phyloP scores from a whole-genome alignment of 352 stramenopile genomes.

The Globisporangium canariense region DNA sequence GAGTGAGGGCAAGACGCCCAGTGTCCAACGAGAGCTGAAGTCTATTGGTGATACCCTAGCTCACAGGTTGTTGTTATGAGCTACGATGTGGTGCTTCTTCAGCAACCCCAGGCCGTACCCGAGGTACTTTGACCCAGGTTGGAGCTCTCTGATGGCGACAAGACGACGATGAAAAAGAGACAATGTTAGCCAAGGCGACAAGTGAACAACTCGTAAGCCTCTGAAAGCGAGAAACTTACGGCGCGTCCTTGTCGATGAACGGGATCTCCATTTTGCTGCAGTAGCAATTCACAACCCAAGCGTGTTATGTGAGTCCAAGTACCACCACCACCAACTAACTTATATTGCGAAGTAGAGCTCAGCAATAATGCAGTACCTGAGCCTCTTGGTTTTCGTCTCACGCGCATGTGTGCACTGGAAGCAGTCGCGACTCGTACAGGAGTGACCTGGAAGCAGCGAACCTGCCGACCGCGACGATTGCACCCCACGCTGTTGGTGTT shows the following conservation, averaged over 20 bases:
- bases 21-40: neutral
- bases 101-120: slow-evolving; percentile 69
- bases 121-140: slow-evolving; percentile 67
- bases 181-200: neutral
- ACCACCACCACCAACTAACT: neutral
- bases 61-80: slow-evolving; percentile 33
- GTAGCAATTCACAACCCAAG: neutral
- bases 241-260: slow-evolving; percentile 10
- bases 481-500: slow-evolving; percentile 4
- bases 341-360: no score
- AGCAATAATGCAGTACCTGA: slow-evolving; percentile 2
- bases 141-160: slow-evolving; percentile 30
- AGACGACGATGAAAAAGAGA: neutral
- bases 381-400: neutral
- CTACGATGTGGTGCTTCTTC: slow-evolving; percentile 71
- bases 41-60: neutral
- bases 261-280: slow-evolving; percentile 9
- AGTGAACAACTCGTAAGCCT: neutral
- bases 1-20: neutral
- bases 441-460: slow-evolving; percentile 8
- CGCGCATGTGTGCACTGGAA: slow-evolving; percentile 40
- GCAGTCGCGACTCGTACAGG: slow-evolving; percentile 48
- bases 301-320: no score
- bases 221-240: slow-evolving; percentile 3
- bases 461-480: slow-evolving; percentile 24